Conservation (phyloP, 2,329 filamentous ascomycete genomes). For the Chaetomium sp. region DNA sequence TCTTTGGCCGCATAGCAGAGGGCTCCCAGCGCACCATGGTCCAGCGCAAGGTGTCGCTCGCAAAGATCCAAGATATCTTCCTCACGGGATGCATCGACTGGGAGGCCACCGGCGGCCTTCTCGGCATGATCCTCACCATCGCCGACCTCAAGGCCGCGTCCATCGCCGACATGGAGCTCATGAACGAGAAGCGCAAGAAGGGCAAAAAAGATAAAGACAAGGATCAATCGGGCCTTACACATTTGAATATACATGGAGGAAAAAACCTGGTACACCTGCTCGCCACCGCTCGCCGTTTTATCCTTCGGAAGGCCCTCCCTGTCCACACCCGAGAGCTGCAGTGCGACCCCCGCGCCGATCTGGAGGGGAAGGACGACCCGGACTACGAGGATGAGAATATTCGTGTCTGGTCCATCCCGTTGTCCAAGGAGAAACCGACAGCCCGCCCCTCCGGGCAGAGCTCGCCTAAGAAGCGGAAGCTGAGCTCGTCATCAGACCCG, state of each 20-base stretch:
- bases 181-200: conserved; percentile 47
- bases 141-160: conserved; percentile 65
- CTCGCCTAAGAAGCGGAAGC: conserved; percentile 40
- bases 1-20: conserved; percentile 82
- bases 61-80: conserved; percentile 75
- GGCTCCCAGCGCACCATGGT: conserved; percentile 78
- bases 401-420: conserved; percentile 79
- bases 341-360: conserved; percentile 43
- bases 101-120: conserved; percentile 75
- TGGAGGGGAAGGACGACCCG: conserved; percentile 59
- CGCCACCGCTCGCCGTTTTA: conserved; percentile 80
- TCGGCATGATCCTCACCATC: conserved; percentile 83
- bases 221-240: not conserved
- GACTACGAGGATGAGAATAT: conserved; percentile 77
- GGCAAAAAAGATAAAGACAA: conserved; percentile 35
- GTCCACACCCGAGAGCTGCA: conserved; percentile 70
- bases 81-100: conserved; percentile 77
- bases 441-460: conserved; percentile 23
- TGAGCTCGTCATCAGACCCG: conserved; percentile 15
- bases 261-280: conserved; percentile 79
- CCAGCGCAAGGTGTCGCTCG: conserved; percentile 66
- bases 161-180: conserved; percentile 44
- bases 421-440: conserved; percentile 18
- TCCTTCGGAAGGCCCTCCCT: conserved; percentile 81
- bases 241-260: conserved; percentile 65